Evolutionary conservation across 164 flowering plant species (phyloP).

Genomic region (Houttuynia cordata): DNA sequence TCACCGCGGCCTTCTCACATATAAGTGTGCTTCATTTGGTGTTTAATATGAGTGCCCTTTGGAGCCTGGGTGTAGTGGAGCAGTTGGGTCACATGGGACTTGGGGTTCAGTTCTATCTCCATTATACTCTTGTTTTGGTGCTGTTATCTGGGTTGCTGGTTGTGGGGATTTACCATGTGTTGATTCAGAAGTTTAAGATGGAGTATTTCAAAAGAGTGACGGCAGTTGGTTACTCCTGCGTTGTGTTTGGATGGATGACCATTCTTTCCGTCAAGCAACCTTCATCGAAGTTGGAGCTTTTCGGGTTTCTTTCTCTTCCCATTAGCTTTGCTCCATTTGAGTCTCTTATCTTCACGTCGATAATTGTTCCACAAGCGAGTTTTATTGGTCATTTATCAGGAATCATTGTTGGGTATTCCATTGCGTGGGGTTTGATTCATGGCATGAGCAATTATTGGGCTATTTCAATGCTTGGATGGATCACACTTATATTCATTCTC

Average conservation of each 20-base stretch:
- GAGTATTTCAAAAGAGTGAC: slow-evolving; percentile 89
- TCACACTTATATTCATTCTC: slow-evolving; percentile 44
- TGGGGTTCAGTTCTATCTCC: slow-evolving; percentile 71
- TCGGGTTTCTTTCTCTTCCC: slow-evolving; percentile 86
- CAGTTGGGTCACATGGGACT: slow-evolving; percentile 61
- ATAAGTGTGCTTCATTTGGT: slow-evolving; percentile 86
- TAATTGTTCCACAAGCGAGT: slow-evolving; percentile 97
- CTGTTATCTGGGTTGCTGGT: slow-evolving; percentile 69
- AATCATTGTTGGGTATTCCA: slow-evolving; percentile 80
- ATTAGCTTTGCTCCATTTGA: slow-evolving; percentile 98
- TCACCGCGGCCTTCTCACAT: slow-evolving; percentile 87
- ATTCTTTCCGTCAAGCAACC: slow-evolving; percentile 87
- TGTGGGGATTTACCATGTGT: slow-evolving; percentile 55
- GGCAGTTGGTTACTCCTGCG: slow-evolving; percentile 96
- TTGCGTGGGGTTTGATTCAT: slow-evolving; percentile 88
- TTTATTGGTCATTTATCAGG: slow-evolving; percentile 93
- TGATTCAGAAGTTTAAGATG: slow-evolving; percentile 67
- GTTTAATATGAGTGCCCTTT: slow-evolving; percentile 95
- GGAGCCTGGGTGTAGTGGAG: slow-evolving; percentile 91
- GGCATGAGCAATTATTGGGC: slow-evolving; percentile 99
- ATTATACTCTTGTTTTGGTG: slow-evolving; percentile 71
- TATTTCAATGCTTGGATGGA: slow-evolving; percentile 87
- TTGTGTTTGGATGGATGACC: slow-evolving; percentile 99
- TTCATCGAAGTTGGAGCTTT: slow-evolving; percentile 73
- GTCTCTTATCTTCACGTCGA: slow-evolving; percentile 83